phyloP scores from a whole-genome alignment of 2,329 filamentous ascomycete species.

The Fusarium nodosum region DNA sequence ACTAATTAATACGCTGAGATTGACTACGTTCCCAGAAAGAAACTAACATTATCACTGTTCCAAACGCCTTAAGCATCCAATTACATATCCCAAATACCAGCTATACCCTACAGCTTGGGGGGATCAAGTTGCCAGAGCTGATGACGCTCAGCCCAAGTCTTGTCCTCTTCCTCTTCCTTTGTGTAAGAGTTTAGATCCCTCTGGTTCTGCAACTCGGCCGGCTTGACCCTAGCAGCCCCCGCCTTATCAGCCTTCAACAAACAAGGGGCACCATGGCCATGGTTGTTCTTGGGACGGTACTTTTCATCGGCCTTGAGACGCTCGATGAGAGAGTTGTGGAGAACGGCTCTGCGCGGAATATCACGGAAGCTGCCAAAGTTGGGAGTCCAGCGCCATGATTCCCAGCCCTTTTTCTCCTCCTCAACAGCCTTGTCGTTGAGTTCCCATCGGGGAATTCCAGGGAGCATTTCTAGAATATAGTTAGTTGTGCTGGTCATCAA shows the following conservation, averaged over 20 bases:
- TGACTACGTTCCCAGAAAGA: not conserved
- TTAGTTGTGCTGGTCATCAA: not conserved
- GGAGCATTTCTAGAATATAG: not conserved
- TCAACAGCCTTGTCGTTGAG: not conserved
- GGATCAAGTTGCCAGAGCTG: constrained; percentile 2
- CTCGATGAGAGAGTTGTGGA: constrained; percentile 3
- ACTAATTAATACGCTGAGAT: accelerated
- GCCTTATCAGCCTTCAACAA: not conserved
- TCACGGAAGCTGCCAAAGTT: not conserved
- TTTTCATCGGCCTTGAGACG: accelerated
- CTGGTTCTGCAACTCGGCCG: not conserved
- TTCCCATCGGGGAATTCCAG: constrained; percentile 4
- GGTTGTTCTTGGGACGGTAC: not conserved
- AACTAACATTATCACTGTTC: too few relatives aligned
- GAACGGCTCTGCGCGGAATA: not conserved
- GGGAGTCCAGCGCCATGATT: not conserved
- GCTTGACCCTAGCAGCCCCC: accelerated
- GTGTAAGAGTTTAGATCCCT: accelerated
- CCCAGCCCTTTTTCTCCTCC: not conserved
- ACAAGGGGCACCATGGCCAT: not conserved
- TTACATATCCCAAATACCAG: not conserved
- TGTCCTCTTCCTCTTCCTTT: not conserved
- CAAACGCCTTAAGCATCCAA: not conserved
- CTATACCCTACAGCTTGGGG: not conserved
- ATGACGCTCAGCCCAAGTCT: not conserved